A percentile compares a stretch with the other conserved stretches of the same genome.
Conservation (phyloP, 2,329 filamentous ascomycete genomes). For the Byssothecium circinans region DNA sequence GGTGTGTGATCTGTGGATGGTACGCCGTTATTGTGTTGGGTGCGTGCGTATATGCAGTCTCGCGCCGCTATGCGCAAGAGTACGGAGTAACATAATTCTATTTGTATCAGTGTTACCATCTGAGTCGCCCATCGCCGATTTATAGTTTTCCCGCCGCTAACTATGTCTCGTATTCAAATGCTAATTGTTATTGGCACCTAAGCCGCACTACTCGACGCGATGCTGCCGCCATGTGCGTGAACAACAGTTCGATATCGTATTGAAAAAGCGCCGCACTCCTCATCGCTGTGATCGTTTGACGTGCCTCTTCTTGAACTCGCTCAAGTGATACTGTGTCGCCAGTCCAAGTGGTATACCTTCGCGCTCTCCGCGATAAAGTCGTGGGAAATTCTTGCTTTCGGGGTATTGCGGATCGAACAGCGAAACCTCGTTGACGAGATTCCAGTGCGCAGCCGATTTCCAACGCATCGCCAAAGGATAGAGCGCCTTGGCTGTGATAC, state of each 20-base stretch:
- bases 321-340: conserved; percentile 28
- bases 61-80: no score
- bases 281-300: conserved; percentile 1
- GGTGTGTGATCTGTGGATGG: no score
- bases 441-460: conserved; percentile 24
- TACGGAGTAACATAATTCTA: no score
- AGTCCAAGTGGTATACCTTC: conserved; percentile 24
- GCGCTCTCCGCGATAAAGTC: conserved; percentile 21
- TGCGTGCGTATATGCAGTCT: no score
- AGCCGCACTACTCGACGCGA: background rate
- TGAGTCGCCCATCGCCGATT: no score
- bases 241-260: background rate
- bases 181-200: background rate
- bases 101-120: no score
- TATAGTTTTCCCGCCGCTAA: no score
- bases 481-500: conserved; percentile 19
- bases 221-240: background rate
- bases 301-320: conserved; percentile 4
- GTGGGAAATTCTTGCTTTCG: conserved; percentile 1
- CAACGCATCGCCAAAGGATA: conserved; percentile 27
- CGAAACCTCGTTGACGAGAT: conserved; percentile 25
- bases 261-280: background rate
- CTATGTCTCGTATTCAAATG: background rate
- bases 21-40: no score
- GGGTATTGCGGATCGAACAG: conserved; percentile 17